A percentile compares a stretch with the other conserved stretches of the same genome.
phyloP scores from a whole-genome alignment of 2,329 filamentous ascomycete species.

The Myotisia sp. region DNA sequence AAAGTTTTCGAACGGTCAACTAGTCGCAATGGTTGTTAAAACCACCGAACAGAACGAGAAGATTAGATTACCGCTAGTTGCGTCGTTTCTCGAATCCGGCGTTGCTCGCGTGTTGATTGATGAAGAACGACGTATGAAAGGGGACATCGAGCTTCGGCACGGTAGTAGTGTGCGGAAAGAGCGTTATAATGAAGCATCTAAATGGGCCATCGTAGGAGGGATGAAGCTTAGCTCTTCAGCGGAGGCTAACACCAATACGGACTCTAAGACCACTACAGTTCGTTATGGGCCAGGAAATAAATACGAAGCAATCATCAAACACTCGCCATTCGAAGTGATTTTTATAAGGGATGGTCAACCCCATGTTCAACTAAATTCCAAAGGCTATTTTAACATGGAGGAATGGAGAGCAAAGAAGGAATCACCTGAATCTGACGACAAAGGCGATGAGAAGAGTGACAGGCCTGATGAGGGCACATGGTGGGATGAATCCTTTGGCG shows the following conservation, averaged over 20 bases:
- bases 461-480: slow-evolving; percentile 81
- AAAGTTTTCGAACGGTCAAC: slow-evolving; percentile 61
- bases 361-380: slow-evolving; percentile 78
- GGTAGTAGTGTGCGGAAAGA: slow-evolving; percentile 76
- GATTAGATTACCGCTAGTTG: slow-evolving; percentile 64
- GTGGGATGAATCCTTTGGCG: slow-evolving; percentile 96
- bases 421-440: slow-evolving; percentile 26
- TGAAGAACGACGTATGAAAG: slow-evolving; percentile 78
- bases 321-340: slow-evolving; percentile 69
- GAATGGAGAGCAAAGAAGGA: slow-evolving; percentile 89
- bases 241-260: slow-evolving; percentile 50
- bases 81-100: slow-evolving; percentile 82
- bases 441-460: slow-evolving; percentile 24
- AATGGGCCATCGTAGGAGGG: slow-evolving; percentile 76
- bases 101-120: slow-evolving; percentile 77
- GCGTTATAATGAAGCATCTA: slow-evolving; percentile 80
- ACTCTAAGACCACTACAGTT: slow-evolving; percentile 54
- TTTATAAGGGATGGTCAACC: slow-evolving; percentile 71
- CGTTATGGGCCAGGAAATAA: slow-evolving; percentile 62
- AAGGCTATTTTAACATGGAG: slow-evolving; percentile 82
- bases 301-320: slow-evolving; percentile 71
- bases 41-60: slow-evolving; percentile 51
- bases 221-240: slow-evolving; percentile 58
- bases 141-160: slow-evolving; percentile 76
- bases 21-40: slow-evolving; percentile 73